Evolutionary conservation across 257 asterid species (phyloP).

Genomic region (Oldenlandia corymbosa): DNA sequence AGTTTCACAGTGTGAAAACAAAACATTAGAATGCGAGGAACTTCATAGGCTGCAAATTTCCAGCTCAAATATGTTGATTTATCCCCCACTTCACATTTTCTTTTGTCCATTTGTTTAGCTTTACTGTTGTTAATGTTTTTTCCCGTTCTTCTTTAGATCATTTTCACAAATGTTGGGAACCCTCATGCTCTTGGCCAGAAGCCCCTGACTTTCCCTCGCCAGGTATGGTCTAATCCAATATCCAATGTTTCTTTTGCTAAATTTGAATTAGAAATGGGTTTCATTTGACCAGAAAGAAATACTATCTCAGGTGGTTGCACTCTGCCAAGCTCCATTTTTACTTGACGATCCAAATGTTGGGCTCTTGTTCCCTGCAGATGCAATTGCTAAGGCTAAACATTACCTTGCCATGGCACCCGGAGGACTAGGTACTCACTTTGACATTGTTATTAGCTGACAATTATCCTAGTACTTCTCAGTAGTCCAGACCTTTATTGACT

Average conservation of each 20-base stretch:
- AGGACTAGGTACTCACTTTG: constrained; percentile 63
- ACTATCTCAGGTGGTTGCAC: constrained; percentile 73
- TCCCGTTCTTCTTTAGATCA: constrained; percentile 46
- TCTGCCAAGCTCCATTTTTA: constrained; percentile 98
- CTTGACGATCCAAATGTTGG: constrained; percentile 97
- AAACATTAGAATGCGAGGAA: background rate
- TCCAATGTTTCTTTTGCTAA: background rate
- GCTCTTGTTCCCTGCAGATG: constrained; percentile 90
- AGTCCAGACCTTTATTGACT: background rate
- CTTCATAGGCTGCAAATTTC: background rate
- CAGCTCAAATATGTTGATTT: background rate
- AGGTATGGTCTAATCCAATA: constrained; percentile 39
- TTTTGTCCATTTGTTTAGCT: background rate
- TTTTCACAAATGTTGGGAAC: constrained; percentile 90
- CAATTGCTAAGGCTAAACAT: constrained; percentile 90
- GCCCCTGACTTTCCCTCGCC: constrained; percentile 94
- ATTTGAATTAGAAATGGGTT: background rate
- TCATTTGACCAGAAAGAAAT: constrained; percentile 11
- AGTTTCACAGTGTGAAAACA: background rate
- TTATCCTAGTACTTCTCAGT: background rate
- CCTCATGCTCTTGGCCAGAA: constrained; percentile 97
- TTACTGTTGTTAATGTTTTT: background rate
- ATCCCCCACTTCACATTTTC: background rate
- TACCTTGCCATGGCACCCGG: constrained; percentile 76
- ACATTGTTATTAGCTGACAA: constrained; percentile 4